Percentiles rank a stretch among this genome's conserved stretches.
Conservation (phyloP, 208 protist genomes). For the Angomonas deanei region DNA sequence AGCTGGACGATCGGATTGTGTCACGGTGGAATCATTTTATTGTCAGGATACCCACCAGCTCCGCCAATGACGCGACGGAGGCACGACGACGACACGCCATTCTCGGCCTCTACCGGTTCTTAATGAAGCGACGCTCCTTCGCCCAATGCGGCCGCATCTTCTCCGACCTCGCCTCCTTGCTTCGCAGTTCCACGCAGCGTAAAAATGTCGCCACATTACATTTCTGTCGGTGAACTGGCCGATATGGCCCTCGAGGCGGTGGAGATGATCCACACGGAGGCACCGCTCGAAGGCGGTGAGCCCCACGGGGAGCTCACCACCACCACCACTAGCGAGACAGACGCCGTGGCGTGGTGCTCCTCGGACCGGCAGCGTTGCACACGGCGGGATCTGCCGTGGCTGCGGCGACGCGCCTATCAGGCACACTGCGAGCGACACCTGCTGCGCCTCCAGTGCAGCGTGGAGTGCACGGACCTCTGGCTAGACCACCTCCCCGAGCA, state of each 20-base stretch:
- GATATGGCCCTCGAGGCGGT: slow-evolving; percentile 59
- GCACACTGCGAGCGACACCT: slow-evolving; percentile 77
- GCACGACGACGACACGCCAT: slow-evolving; percentile 46
- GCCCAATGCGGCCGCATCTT: slow-evolving; percentile 69
- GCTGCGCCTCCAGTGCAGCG: slow-evolving; percentile 38
- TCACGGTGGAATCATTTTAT: slow-evolving; percentile 59
- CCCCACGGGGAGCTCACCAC: background rate
- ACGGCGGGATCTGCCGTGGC: slow-evolving; percentile 60
- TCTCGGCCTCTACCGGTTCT: slow-evolving; percentile 59
- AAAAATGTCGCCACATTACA: slow-evolving; percentile 15
- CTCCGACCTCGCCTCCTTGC: slow-evolving; percentile 52
- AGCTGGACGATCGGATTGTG: slow-evolving; percentile 40
- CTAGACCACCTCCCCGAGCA: slow-evolving; percentile 34
- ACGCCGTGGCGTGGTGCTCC: background rate
- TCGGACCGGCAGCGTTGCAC: slow-evolving; percentile 27
- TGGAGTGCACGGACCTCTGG: slow-evolving; percentile 80
- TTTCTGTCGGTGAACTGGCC: slow-evolving; percentile 53
- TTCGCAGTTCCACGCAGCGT: slow-evolving; percentile 65
- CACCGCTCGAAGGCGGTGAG: slow-evolving; percentile 10
- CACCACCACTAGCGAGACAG: background rate
- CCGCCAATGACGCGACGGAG: slow-evolving; percentile 34
- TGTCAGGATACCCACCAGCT: slow-evolving; percentile 55
- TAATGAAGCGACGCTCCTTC: slow-evolving; percentile 73
- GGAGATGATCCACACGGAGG: slow-evolving; percentile 46
- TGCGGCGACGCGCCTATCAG: slow-evolving; percentile 65